Percentiles rank a stretch among this genome's conserved stretches.
Conservation (phyloP, 768 basidiomycete species). For the Rhodosporidiobolus odoratus region DNA sequence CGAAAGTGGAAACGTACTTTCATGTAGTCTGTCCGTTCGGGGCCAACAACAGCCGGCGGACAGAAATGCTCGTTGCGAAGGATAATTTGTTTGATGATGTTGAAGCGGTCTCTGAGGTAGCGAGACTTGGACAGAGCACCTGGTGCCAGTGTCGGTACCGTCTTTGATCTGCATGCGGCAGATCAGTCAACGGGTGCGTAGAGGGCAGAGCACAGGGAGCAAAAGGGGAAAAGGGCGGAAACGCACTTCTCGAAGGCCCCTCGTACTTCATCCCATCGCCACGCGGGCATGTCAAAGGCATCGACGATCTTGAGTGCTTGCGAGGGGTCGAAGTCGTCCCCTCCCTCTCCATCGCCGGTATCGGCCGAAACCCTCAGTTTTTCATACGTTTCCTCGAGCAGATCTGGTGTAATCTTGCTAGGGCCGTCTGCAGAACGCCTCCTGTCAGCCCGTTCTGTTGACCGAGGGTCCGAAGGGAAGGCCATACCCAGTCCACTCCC, state of each 20-base stretch:
- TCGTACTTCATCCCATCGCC: constrained; percentile 81
- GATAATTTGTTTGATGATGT: constrained; percentile 87
- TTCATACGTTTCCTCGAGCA: constrained; percentile 40
- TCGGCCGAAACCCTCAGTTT: constrained; percentile 29
- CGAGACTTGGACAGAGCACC: constrained; percentile 73
- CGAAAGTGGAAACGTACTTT: constrained; percentile 55
- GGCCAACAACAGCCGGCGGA: constrained; percentile 80
- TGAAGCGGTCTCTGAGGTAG: constrained; percentile 75
- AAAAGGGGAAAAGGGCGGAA: neutral
- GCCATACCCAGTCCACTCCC: constrained; percentile 30
- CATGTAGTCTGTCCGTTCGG: constrained; percentile 74
- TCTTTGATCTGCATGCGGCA: constrained; percentile 50
- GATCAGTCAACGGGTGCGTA: neutral
- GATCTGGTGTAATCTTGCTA: constrained; percentile 25
- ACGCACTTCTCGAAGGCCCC: constrained; percentile 81
- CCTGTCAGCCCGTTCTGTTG: neutral
- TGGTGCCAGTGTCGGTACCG: constrained; percentile 66
- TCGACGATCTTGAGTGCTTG: constrained; percentile 76
- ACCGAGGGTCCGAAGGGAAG: neutral
- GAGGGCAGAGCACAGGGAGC: neutral
- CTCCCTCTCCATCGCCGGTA: neutral
- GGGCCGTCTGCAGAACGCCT: constrained; percentile 26
- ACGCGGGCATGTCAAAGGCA: constrained; percentile 91
- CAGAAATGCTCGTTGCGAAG: constrained; percentile 96
- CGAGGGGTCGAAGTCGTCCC: constrained; percentile 60